Evolutionary conservation across 257 asterid species (phyloP).

Genomic region (Nicotiana noctiflora): DNA sequence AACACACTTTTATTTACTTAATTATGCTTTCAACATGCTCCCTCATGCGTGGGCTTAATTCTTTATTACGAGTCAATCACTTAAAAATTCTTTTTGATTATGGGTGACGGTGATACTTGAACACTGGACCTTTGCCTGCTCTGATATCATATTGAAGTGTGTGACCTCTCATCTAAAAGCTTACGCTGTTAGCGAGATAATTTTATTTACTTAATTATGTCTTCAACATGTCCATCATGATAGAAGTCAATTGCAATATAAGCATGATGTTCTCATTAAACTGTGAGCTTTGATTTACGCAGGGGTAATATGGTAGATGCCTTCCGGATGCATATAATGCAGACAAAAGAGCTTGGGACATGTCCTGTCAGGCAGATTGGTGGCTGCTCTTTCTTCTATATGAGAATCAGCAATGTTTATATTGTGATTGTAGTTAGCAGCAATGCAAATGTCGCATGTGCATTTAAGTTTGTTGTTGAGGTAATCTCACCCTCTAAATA

Average conservation of each 20-base stretch:
- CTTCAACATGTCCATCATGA: neutral
- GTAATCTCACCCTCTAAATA: constrained; percentile 31
- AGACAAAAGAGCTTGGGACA: constrained; percentile 97
- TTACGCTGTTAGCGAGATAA: too few species aligned
- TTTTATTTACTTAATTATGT: too few species aligned
- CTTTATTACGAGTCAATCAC: too few species aligned
- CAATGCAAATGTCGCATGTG: constrained; percentile 97
- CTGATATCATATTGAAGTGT: too few species aligned
- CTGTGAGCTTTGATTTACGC: constrained; percentile 14
- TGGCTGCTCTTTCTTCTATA: constrained; percentile 97
- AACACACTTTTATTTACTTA: too few species aligned
- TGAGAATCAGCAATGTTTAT: constrained; percentile 96
- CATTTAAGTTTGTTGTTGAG: constrained; percentile 99
- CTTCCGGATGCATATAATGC: constrained; percentile 94
- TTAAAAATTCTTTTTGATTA: too few species aligned
- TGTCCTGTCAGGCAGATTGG: constrained; percentile 99
- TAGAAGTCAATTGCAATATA: neutral
- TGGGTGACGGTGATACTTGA: too few species aligned
- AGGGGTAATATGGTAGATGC: constrained; percentile 99
- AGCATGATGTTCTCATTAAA: neutral
- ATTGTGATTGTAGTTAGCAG: constrained; percentile 98
- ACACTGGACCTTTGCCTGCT: too few species aligned
- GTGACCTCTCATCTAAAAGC: too few species aligned
- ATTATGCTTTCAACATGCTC: too few species aligned
- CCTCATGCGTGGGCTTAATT: too few species aligned